A percentile compares a stretch with the other conserved stretches of the same genome.
Conservation (phyloP, 108 stramenopile species). For the Craspedostauros australis region DNA sequence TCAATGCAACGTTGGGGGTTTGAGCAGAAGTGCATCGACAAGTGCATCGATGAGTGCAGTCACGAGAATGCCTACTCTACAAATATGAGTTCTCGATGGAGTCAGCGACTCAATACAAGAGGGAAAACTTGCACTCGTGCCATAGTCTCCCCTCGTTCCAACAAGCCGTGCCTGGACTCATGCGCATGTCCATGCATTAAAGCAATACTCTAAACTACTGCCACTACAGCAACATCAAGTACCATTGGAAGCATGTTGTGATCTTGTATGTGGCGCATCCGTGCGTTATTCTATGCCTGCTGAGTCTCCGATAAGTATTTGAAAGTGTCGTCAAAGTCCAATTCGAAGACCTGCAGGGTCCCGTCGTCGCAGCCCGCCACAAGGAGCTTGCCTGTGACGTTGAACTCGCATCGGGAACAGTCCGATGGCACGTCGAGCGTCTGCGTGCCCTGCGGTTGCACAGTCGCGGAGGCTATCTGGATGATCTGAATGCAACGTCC, state of each 20-base stretch:
- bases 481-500: conserved; percentile 36
- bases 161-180: no score
- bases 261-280: neutral
- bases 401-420: conserved; percentile 76
- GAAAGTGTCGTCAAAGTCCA: conserved; percentile 60
- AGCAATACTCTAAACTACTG: no score
- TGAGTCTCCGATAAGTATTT: conserved; percentile 68
- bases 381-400: conserved; percentile 90
- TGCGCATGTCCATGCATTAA: no score
- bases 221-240: no score
- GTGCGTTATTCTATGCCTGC: conserved; percentile 6
- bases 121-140: no score
- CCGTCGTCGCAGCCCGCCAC: conserved; percentile 82
- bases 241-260: no score
- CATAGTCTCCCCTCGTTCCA: no score
- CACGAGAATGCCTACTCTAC: no score
- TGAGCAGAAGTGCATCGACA: conserved; percentile 5
- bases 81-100: no score
- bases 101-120: no score
- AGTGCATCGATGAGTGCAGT: neutral
- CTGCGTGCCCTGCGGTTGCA: conserved; percentile 62
- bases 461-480: conserved; percentile 21
- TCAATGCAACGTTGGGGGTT: conserved; percentile 77
- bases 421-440: conserved; percentile 36
- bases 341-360: conserved; percentile 73